Percentiles rank a stretch among this genome's conserved stretches.
Conservation (phyloP, 768 basidiomycete species). For the Termitomyces sp. region DNA sequence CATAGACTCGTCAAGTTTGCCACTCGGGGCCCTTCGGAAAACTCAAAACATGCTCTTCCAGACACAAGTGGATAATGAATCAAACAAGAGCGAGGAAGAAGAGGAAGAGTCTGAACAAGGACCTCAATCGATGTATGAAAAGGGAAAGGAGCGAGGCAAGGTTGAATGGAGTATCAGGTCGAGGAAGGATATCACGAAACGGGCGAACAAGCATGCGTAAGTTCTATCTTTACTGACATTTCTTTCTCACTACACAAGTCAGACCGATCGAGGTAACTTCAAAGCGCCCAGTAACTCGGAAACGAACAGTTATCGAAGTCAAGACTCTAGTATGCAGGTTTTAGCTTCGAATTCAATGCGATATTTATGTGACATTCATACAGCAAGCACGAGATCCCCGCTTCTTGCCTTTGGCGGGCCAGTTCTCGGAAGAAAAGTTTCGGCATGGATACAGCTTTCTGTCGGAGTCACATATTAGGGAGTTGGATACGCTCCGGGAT, state of each 20-base stretch:
- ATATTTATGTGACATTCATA: not conserved
- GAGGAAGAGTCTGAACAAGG: constrained; percentile 5
- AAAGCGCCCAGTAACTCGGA: constrained; percentile 77
- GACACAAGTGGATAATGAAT: constrained; percentile 27
- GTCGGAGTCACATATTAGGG: constrained; percentile 52
- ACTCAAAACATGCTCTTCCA: constrained; percentile 54
- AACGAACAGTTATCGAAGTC: constrained; percentile 63
- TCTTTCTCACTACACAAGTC: not conserved
- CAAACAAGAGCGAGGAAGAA: constrained; percentile 12
- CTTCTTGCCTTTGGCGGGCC: constrained; percentile 70
- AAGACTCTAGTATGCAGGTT: constrained; percentile 51
- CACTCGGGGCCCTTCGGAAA: constrained; percentile 58
- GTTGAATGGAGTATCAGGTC: constrained; percentile 36
- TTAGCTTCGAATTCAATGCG: not conserved
- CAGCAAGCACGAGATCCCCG: constrained; percentile 85
- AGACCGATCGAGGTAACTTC: constrained; percentile 83
- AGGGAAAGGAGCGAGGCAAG: constrained; percentile 23
- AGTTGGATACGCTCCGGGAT: constrained; percentile 60
- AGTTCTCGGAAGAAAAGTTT: constrained; percentile 61
- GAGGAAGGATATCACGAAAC: constrained; percentile 47
- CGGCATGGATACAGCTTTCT: constrained; percentile 73
- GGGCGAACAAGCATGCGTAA: constrained; percentile 83
- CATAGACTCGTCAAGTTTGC: constrained; percentile 52
- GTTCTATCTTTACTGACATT: constrained; percentile 22
- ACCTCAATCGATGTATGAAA: not conserved